Evolutionary conservation across 2,329 filamentous ascomycete genomes (phyloP).

Genomic region (Arthroderma sp.): DNA sequence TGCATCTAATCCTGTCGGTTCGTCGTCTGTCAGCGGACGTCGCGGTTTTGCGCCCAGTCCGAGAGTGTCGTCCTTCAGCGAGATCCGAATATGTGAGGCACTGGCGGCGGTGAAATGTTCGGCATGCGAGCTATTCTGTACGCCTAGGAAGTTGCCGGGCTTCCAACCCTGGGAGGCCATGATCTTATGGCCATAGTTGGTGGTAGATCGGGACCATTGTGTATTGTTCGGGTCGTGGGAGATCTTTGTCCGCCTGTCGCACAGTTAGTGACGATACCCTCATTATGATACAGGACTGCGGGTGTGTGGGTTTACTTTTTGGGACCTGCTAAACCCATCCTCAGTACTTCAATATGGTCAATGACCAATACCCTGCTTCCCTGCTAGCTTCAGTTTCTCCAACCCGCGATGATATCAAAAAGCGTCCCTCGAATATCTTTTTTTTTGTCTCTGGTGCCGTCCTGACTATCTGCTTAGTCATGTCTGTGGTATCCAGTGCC

Average conservation of each 20-base stretch:
- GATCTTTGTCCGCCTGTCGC: constrained; percentile 52
- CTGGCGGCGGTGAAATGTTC: constrained; percentile 67
- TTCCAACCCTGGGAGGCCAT: constrained; percentile 82
- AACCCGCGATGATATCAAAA: background rate
- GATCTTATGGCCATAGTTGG: constrained; percentile 78
- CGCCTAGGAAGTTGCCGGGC: constrained; percentile 71
- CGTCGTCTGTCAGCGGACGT: constrained; percentile 50
- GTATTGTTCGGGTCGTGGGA: constrained; percentile 92
- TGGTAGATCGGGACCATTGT: constrained; percentile 71
- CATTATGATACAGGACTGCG: no score
- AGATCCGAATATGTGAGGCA: constrained; percentile 70
- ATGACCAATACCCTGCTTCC: no score
- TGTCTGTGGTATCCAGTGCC: no score
- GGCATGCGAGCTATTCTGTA: constrained; percentile 59
- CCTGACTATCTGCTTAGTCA: background rate
- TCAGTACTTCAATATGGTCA: constrained; percentile 1
- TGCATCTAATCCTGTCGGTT: constrained; percentile 72
- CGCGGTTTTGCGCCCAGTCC: constrained; percentile 73
- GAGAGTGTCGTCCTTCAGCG: constrained; percentile 79
- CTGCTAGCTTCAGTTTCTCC: no score
- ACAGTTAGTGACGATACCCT: constrained; percentile 1
- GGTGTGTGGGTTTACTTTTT: constrained; percentile 43
- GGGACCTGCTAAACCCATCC: constrained; percentile 56
- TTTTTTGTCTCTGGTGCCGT: background rate
- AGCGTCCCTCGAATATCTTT: background rate